phyloP scores from a whole-genome alignment of 352 stramenopile species.

The Globisporangium emineosum region DNA sequence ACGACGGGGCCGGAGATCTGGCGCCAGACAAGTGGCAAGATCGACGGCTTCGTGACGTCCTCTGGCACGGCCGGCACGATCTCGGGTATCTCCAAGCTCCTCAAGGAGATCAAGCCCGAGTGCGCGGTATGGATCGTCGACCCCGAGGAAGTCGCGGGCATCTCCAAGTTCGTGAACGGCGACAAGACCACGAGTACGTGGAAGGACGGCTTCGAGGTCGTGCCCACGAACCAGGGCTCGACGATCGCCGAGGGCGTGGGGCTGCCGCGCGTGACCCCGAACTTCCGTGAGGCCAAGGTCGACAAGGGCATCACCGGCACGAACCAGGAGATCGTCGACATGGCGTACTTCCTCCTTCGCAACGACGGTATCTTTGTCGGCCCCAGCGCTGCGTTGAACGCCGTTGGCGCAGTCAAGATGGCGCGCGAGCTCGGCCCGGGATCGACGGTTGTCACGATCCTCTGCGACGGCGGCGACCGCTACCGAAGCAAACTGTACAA shows the following conservation, averaged over 20 bases:
- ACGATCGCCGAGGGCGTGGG: slow-evolving; percentile 95
- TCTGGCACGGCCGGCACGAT: slow-evolving; percentile 92
- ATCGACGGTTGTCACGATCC: slow-evolving; percentile 75
- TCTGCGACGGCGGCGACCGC: slow-evolving; percentile 76
- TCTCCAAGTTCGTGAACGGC: slow-evolving; percentile 86
- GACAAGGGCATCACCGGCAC: slow-evolving; percentile 91
- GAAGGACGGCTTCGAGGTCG: slow-evolving; percentile 88
- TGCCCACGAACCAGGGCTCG: slow-evolving; percentile 70
- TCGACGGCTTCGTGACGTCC: slow-evolving; percentile 92
- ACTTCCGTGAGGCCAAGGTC: slow-evolving; percentile 86
- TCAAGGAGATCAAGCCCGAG: slow-evolving; percentile 83
- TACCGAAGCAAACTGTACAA: slow-evolving; percentile 87
- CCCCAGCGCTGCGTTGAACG: slow-evolving; percentile 73
- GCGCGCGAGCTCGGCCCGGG: slow-evolving; percentile 60
- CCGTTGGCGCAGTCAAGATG: slow-evolving; percentile 79
- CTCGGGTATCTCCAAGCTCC: slow-evolving; percentile 89
- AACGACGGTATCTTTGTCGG: slow-evolving; percentile 94
- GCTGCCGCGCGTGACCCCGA: slow-evolving; percentile 90
- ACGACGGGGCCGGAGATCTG: slow-evolving; percentile 89
- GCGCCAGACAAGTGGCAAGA: slow-evolving; percentile 77
- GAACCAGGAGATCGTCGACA: slow-evolving; percentile 93
- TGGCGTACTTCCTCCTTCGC: slow-evolving; percentile 89
- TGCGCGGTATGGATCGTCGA: slow-evolving; percentile 72
- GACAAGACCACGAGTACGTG: slow-evolving; percentile 49
- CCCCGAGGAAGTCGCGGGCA: slow-evolving; percentile 78